phyloP scores from a whole-genome alignment of 139 green algal species.

The Chlorella ohadii region DNA sequence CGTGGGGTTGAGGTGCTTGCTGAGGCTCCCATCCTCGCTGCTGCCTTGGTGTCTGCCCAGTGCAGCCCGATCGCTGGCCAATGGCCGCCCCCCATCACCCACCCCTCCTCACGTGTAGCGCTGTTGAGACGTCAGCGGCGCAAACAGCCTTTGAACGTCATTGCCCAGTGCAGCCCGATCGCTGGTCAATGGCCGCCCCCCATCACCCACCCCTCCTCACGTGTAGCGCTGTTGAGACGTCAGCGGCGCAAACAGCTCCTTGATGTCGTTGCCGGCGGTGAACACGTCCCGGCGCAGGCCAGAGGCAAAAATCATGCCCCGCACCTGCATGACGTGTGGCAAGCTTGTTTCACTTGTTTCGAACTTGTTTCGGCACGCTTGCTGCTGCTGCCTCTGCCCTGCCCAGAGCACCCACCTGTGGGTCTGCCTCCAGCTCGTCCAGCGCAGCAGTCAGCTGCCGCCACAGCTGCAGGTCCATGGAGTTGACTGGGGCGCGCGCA shows the following conservation, averaged over 20 bases:
- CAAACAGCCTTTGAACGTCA: conserved; percentile 84
- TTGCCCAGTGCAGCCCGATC: neutral
- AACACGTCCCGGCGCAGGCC: conserved; percentile 54
- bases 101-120: conserved; percentile 39
- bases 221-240: conserved; percentile 60
- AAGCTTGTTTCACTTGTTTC: too few relatives aligned
- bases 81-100: neutral
- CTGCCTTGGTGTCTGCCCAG: too few relatives aligned
- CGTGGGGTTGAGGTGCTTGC: too few relatives aligned
- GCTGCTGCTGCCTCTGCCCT: neutral
- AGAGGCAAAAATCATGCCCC: conserved; percentile 1
- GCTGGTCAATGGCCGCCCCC: too few relatives aligned
- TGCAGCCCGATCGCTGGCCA: too few relatives aligned
- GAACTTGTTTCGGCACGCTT: too few relatives aligned
- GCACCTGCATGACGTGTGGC: neutral
- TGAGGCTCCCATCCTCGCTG: too few relatives aligned
- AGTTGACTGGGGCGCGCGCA: conserved; percentile 75
- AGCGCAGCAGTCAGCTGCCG: conserved; percentile 62
- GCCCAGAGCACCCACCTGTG: neutral
- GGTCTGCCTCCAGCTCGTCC: conserved; percentile 61
- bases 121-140: conserved; percentile 67
- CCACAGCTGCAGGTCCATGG: conserved; percentile 72
- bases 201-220: neutral
- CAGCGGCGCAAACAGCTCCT: conserved; percentile 85
- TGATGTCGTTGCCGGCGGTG: conserved; percentile 70